Evolutionary conservation across 441 rosid genomes (phyloP), one percentile per base, ranked within the genome.

Genomic region (Cnidoscolus chayamansa): DNA sequence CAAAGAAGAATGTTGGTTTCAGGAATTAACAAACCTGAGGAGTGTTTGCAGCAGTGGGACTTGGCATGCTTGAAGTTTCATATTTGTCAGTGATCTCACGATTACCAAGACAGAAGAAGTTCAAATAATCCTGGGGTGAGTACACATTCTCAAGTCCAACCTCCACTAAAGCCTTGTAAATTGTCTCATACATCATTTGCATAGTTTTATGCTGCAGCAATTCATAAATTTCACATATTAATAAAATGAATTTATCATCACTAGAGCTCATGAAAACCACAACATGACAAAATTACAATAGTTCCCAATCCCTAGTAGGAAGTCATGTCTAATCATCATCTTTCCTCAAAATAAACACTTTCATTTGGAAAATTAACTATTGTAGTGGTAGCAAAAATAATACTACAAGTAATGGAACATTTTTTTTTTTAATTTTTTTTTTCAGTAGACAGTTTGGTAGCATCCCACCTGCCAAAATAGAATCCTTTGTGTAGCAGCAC

Each of bases 111-210:
- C 98, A 90, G 85, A 87, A 94, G 85, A 94, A 94, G 78, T 92
- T 94, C 72, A 94, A 81, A 76, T 85, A 94, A 79, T 92, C 98
- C 77, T 87, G 86, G 0, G 99, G 97, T 11, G 85, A 81, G 83
- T 68, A 87, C 68, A 84, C 80, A 58, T 78, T 85, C 77, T 89
- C 91, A 54, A 94, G 90, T 76, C 97, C 96, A 31, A 82, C 90
- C 82, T 90, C 97, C 50, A 80, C 86, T 68, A 94, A 77, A 25
- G 98, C 99, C 80, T 89, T 87, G 74, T 84, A 85, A 68, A 94
- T 83, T 16, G 93, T 92, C 86, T 90, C 96, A 40, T 94, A 94
- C 99, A 94, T 94, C 98, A 94, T 94, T 84, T 90, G 94, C 98
- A 90, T 94, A 1, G 99, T 94, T 82, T 94, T 89, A 79, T 89